A percentile compares a stretch with the other conserved stretches of the same genome.
phyloP scores from a whole-genome alignment of 129 eudicot species.

The Ambrosia trifida region DNA sequence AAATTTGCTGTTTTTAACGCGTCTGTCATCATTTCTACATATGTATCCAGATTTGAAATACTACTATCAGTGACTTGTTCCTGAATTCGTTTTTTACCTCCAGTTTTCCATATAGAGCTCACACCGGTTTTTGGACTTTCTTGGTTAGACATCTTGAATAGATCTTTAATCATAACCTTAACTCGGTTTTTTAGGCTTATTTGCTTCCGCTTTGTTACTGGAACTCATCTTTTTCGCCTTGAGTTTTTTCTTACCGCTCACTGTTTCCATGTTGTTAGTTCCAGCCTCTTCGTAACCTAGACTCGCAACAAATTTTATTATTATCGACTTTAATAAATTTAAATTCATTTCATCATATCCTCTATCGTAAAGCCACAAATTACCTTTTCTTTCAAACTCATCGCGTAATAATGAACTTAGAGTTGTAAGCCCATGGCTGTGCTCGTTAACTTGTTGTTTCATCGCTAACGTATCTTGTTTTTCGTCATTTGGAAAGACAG shows the following conservation, averaged over 20 bases:
- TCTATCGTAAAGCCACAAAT: slow-evolving; percentile 1
- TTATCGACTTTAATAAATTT: background rate
- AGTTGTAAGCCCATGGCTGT: slow-evolving; percentile 15
- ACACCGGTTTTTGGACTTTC: slow-evolving; percentile 39
- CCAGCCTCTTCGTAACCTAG: slow-evolving; percentile 39
- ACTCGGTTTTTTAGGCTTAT: slow-evolving; percentile 41
- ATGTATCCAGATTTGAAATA: slow-evolving; percentile 23
- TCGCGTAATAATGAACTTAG: slow-evolving; percentile 30
- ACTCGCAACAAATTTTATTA: background rate
- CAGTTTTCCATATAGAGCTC: slow-evolving; percentile 53
- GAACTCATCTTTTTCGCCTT: slow-evolving; percentile 34
- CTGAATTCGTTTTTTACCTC: slow-evolving; percentile 4
- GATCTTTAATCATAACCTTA: slow-evolving; percentile 68
- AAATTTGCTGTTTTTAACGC: slow-evolving; percentile 17
- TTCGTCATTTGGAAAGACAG: slow-evolving; percentile 4
- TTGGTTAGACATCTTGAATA: slow-evolving; percentile 57
- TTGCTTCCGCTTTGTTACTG: slow-evolving; percentile 29
- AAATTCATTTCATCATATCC: slow-evolving; percentile 7
- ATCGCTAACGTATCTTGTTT: slow-evolving; percentile 5
- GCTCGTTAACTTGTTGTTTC: background rate
- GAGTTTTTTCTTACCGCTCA: slow-evolving; percentile 30
- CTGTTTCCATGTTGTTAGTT: slow-evolving; percentile 23
- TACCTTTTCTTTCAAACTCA: slow-evolving; percentile 50
- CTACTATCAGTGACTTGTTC: slow-evolving; percentile 29
- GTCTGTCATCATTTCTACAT: slow-evolving; percentile 37